Percentiles rank a stretch among this genome's conserved stretches.
These are phyloP conservation scores for Cystobasidium pallidum DNA, from an alignment of 1,284 basidiomycete genomes.

Conservation along the genomic window DNA sequence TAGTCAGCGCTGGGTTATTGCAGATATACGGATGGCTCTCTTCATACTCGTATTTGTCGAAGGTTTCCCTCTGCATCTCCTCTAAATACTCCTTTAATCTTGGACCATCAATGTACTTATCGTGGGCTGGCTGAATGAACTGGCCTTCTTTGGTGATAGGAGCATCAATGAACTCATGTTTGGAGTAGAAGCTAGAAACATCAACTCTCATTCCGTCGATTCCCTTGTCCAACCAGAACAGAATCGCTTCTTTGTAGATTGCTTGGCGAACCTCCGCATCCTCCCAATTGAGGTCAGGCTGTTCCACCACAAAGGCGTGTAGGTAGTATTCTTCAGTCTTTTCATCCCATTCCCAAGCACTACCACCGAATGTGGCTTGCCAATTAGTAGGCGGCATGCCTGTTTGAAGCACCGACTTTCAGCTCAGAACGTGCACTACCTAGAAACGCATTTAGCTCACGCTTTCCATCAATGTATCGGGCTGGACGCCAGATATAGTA, in stretches of 20 bases:
- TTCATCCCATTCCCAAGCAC: constrained; percentile 74
- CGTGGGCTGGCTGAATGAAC: constrained; percentile 15
- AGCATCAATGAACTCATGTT: constrained; percentile 69
- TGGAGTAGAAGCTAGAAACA: constrained; percentile 53
- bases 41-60: constrained; percentile 38
- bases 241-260: constrained; percentile 56
- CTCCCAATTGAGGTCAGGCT: constrained; percentile 81
- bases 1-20: neutral
- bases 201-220: constrained; percentile 69
- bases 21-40: neutral
- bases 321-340: constrained; percentile 72
- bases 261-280: constrained; percentile 59
- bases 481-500: constrained; percentile 82
- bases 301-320: constrained; percentile 70
- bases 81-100: constrained; percentile 25
- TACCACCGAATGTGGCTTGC: constrained; percentile 60
- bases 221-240: constrained; percentile 74
- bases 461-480: constrained; percentile 60
- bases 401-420: neutral
- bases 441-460: constrained; percentile 7
- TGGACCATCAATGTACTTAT: constrained; percentile 32
- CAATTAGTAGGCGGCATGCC: constrained; percentile 39
- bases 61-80: constrained; percentile 34
- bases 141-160: constrained; percentile 61
- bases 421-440: neutral